Conservation (phyloP, 331 rosid species). For the Malus hybrid region DNA sequence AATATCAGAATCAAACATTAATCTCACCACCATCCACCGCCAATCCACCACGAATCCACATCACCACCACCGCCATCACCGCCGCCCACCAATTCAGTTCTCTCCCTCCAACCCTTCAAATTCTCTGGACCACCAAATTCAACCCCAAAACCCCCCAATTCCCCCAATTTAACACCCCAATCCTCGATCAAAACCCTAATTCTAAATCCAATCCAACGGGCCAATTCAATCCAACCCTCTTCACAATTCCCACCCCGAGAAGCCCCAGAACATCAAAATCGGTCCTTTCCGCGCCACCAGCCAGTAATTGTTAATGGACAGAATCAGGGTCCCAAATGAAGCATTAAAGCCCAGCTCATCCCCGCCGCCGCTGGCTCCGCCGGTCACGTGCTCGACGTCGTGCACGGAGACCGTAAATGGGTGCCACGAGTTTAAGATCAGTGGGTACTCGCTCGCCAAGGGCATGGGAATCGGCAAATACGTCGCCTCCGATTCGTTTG, state of each 20-base stretch:
- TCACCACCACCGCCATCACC: background rate
- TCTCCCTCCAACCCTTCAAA: background rate
- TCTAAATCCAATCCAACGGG: background rate
- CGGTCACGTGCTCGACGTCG: constrained; percentile 35
- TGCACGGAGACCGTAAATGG: constrained; percentile 45
- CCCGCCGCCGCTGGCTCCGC: background rate
- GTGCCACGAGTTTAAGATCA: constrained; percentile 44
- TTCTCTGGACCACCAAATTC: background rate
- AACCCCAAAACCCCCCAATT: background rate
- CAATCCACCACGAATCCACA: background rate
- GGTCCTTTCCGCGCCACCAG: constrained; percentile 1
- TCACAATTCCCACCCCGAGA: background rate
- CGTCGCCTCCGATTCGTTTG: constrained; percentile 46
- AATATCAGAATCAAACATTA: background rate
- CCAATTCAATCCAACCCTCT: background rate
- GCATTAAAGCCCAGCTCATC: constrained; percentile 16
- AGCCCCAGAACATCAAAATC: background rate
- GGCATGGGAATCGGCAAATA: constrained; percentile 52
- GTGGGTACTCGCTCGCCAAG: constrained; percentile 40
- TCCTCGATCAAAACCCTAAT: constrained; percentile 1
- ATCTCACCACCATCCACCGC: background rate
- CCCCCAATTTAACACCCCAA: background rate
- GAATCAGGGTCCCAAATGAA: constrained; percentile 24
- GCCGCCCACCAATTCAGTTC: background rate
- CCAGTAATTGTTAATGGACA: constrained; percentile 37